A percentile compares a stretch with the other conserved stretches of the same genome.
Conservation (phyloP, 2,329 filamentous ascomycete genomes). For the Aspergillus arachidicola region DNA sequence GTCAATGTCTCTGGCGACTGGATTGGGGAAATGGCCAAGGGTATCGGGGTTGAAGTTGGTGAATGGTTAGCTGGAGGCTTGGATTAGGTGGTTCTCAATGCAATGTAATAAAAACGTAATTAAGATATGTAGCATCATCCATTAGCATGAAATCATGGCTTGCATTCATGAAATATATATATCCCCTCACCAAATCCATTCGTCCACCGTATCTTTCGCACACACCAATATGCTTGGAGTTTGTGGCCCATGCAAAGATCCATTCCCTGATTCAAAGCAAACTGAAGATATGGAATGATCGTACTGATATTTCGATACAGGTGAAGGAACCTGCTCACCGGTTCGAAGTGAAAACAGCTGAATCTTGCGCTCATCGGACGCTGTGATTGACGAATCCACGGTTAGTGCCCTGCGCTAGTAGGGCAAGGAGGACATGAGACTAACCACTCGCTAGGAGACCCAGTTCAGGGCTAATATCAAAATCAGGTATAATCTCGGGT, state of each 20-base stretch:
- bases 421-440: conserved; percentile 7
- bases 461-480: conserved; percentile 42
- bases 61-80: conserved; percentile 46
- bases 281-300: conserved; percentile 29
- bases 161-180: background rate
- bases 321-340: conserved; percentile 35
- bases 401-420: background rate
- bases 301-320: conserved; percentile 30
- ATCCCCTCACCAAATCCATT: conserved; percentile 40
- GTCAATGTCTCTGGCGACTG: conserved; percentile 51
- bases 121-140: background rate
- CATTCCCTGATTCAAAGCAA: conserved; percentile 36
- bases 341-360: conserved; percentile 43
- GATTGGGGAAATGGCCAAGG: conserved; percentile 49
- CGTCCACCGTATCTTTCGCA: conserved; percentile 34
- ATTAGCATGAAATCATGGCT: background rate
- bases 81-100: conserved; percentile 26
- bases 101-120: background rate
- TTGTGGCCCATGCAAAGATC: conserved; percentile 27
- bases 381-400: conserved; percentile 20
- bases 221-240: conserved; percentile 39
- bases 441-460: conserved; percentile 42
- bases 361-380: conserved; percentile 35
- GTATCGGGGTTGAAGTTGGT: conserved; percentile 49
- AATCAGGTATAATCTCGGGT: conserved; percentile 30